Percentiles rank a stretch among this genome's conserved stretches.
Evolutionary conservation across 2,329 filamentous ascomycete genomes (phyloP).

Genomic region (Leptographium wingfieldii): DNA sequence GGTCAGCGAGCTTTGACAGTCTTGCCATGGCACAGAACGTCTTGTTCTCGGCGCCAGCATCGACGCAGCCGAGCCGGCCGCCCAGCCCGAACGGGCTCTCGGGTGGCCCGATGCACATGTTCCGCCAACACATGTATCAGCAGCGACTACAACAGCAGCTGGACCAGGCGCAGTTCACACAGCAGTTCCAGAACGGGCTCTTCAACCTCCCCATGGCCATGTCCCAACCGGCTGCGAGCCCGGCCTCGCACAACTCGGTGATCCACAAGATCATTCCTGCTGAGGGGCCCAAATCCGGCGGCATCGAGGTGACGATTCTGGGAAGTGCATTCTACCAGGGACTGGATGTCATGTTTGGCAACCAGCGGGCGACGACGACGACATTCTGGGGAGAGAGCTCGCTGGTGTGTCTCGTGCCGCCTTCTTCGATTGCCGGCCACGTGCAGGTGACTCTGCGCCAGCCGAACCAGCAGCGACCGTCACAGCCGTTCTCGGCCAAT

Average conservation of each 20-base stretch:
- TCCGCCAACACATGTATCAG: slow-evolving; percentile 22
- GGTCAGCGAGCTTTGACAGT: slow-evolving; percentile 54
- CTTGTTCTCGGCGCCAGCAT: slow-evolving; percentile 59
- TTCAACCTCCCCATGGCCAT: slow-evolving; percentile 38
- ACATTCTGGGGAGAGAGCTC: slow-evolving; percentile 71
- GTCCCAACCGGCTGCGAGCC: slow-evolving; percentile 12
- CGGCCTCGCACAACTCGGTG: slow-evolving; percentile 28
- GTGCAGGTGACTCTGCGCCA: slow-evolving; percentile 60
- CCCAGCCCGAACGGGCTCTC: slow-evolving; percentile 52
- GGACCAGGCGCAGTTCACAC: slow-evolving; percentile 28
- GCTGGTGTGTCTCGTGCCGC: slow-evolving; percentile 67
- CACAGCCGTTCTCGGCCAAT: slow-evolving; percentile 22
- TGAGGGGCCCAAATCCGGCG: slow-evolving; percentile 70
- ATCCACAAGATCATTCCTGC: slow-evolving; percentile 76
- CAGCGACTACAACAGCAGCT: slow-evolving; percentile 19
- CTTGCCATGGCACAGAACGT: slow-evolving; percentile 40
- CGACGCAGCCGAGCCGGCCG: slow-evolving; percentile 64
- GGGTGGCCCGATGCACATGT: slow-evolving; percentile 30
- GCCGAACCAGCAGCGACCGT: slow-evolving; percentile 24
- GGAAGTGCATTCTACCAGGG: slow-evolving; percentile 66
- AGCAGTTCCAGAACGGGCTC: slow-evolving; percentile 34
- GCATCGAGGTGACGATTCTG: slow-evolving; percentile 76
- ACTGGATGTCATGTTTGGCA: slow-evolving; percentile 75
- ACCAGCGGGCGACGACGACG: slow-evolving; percentile 51
- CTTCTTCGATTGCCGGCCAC: slow-evolving; percentile 51